Evolutionary conservation across 257 asterid species (phyloP).

Genomic region (Solanum sparsipilum): DNA sequence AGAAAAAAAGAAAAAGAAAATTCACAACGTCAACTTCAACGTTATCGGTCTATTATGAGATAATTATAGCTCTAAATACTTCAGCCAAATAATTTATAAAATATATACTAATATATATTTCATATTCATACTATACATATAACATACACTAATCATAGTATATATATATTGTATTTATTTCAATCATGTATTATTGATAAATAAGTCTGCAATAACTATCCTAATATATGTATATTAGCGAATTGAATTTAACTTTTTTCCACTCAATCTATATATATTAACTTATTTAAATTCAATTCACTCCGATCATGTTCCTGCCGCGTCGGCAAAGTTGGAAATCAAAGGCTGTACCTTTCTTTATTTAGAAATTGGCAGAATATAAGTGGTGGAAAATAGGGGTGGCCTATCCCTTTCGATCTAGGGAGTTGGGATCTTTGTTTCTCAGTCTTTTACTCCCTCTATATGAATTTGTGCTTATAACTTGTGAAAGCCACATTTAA

Average conservation of each 20-base stretch:
- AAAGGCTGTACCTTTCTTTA: neutral
- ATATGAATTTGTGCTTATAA: neutral
- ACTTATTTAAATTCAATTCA: too few relatives aligned
- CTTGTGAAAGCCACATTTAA: neutral
- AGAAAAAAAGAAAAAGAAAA: neutral
- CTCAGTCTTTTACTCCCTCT: neutral
- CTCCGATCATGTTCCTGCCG: neutral
- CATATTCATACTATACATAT: too few relatives aligned
- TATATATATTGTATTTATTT: too few relatives aligned
- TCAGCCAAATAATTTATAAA: too few relatives aligned
- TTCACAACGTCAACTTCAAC: neutral
- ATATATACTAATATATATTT: too few relatives aligned
- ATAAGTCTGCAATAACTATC: too few relatives aligned
- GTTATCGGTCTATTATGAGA: neutral
- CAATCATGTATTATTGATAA: too few relatives aligned
- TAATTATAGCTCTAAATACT: neutral
- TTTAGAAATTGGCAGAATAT: neutral
- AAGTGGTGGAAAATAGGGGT: neutral
- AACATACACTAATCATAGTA: too few relatives aligned
- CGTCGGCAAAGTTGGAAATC: neutral
- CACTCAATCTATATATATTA: neutral
- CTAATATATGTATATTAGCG: neutral
- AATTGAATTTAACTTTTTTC: neutral
- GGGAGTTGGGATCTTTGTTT: neutral
- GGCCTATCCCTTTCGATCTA: neutral